Base-by-base conservation (phyloP, 2,329 filamentous ascomycete species). In the Grosmannia serpens region DNA sequence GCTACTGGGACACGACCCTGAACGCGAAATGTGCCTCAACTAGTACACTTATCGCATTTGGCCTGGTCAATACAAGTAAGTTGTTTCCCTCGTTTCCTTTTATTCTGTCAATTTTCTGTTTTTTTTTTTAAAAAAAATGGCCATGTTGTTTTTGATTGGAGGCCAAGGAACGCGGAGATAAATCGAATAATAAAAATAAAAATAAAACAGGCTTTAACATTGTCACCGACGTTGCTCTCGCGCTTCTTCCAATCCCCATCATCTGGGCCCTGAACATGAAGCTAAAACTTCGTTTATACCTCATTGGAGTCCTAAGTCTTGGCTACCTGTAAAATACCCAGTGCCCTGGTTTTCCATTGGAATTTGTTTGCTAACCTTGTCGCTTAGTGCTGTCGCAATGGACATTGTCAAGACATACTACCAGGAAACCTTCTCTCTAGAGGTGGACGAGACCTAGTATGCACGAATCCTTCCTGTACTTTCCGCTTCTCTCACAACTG, bases 191-290 rank as follows among this genome's bases (percentile, higher is more conserved):
- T 44, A n/a, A n/a, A 8, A 22, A 44, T 44, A 44, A 44, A 44
- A n/a, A 7, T 22, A 20, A 4, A 20, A 13, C 49, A 51, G 49
- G 64, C 4, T 69, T 73, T 65, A 74, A 75, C 58, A 74, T 76
- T 46, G 67, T 70, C 10, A 75, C 73, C n/a, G 74, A 76, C 56
- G 66, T 75, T 9, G 65, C 70, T n/a, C 74, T 76, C 41, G 74
- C 73, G 0, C 69, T 71, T 1, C 65, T 76, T 22, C 74, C 74
- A 1, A 66, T 75, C 1, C 70, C 72, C 3, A 69, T 77, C 58
- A 72, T 76, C 54, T 73, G 71, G 69, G 64, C 65, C 8, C 63
- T 75, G n/a, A 70, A 75, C 58, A 68, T 73, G 65, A 72, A 71
- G 62, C 63, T 64, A n/a, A 67, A 68, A 17, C 69, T 69, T 1